These are phyloP conservation scores for Yamadazyma epiphylla DNA, from an alignment of 1,139 yeast species.

Conservation along the genomic window DNA sequence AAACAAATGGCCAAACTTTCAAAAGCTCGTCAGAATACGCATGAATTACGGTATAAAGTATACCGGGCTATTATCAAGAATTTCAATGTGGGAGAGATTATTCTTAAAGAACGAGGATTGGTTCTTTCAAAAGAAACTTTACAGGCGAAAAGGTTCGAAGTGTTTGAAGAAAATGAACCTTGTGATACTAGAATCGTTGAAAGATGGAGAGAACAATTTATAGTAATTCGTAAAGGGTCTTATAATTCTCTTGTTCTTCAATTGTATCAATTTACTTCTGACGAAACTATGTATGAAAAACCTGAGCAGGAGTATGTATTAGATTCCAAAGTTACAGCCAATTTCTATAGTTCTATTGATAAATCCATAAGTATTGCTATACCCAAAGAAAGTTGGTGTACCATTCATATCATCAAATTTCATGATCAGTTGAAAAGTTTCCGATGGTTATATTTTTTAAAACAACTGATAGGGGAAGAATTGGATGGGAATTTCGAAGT, in stretches of 20 bases:
- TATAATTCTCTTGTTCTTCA: constrained; percentile 54
- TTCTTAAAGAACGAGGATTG: constrained; percentile 63
- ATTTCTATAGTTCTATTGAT: constrained; percentile 63
- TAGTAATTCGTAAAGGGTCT: constrained; percentile 61
- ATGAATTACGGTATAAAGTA: constrained; percentile 17
- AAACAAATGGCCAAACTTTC: constrained; percentile 22
- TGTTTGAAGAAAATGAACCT: constrained; percentile 40
- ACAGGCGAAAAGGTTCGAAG: constrained; percentile 11
- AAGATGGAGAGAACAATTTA: constrained; percentile 72
- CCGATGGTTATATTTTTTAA: constrained; percentile 62
- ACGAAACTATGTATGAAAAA: constrained; percentile 12
- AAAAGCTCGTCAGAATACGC: constrained; percentile 16
- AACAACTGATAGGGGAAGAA: constrained; percentile 33
- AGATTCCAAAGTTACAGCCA: constrained; percentile 27
- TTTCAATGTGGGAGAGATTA: constrained; percentile 54
- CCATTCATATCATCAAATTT: constrained; percentile 52
- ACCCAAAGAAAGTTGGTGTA: constrained; percentile 21
- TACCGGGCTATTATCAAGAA: constrained; percentile 19
- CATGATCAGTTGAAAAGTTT: constrained; percentile 50
- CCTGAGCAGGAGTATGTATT: constrained; percentile 23
- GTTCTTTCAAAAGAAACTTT: constrained; percentile 36
- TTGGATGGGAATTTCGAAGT: constrained; percentile 13
- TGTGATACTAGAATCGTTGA: constrained; percentile 57
- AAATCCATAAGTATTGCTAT: constrained; percentile 58
- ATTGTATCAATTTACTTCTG: constrained; percentile 49